These are phyloP conservation scores for Elongisporangium prolatum DNA, from an alignment of 352 stramenopile genomes.

Conservation along the genomic window DNA sequence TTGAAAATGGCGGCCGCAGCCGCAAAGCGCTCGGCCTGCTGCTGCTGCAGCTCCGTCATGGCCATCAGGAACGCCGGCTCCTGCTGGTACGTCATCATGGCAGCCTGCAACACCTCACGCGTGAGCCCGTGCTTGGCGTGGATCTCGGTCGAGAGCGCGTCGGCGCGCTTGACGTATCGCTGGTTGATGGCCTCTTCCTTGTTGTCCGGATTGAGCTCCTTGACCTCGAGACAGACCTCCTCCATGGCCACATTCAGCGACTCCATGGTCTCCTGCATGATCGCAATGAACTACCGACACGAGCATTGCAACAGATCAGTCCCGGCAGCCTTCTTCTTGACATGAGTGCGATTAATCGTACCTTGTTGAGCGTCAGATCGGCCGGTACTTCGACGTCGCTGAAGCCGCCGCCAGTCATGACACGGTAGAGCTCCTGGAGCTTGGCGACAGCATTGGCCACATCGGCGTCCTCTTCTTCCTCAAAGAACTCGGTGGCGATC, in stretches of 20 bases:
- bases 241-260: conserved; percentile 88
- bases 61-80: conserved; percentile 82
- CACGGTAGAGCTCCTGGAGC: conserved; percentile 84
- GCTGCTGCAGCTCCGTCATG: conserved; percentile 85
- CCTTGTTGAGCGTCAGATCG: conserved; percentile 78
- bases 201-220: conserved; percentile 84
- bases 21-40: conserved; percentile 82
- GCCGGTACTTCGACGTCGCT: conserved; percentile 78
- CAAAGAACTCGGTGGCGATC: conserved; percentile 84
- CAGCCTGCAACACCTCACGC: conserved; percentile 80
- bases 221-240: conserved; percentile 85
- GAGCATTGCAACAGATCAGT: no score
- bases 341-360: no score
- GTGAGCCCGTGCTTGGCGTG: conserved; percentile 86
- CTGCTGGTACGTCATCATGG: conserved; percentile 92
- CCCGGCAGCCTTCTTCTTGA: no score
- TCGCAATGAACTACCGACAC: conserved; percentile 64
- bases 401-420: conserved; percentile 82
- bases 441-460: conserved; percentile 79
- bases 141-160: conserved; percentile 81
- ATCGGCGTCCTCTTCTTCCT: conserved; percentile 85
- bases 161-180: conserved; percentile 85
- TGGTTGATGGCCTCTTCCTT: conserved; percentile 89
- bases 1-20: conserved; percentile 83
- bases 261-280: conserved; percentile 90